Percentiles rank a stretch among this genome's conserved stretches.
These are phyloP conservation scores for Trichosporon coremiiforme DNA, from an alignment of 1,284 basidiomycete genomes.

Conservation along the genomic window DNA sequence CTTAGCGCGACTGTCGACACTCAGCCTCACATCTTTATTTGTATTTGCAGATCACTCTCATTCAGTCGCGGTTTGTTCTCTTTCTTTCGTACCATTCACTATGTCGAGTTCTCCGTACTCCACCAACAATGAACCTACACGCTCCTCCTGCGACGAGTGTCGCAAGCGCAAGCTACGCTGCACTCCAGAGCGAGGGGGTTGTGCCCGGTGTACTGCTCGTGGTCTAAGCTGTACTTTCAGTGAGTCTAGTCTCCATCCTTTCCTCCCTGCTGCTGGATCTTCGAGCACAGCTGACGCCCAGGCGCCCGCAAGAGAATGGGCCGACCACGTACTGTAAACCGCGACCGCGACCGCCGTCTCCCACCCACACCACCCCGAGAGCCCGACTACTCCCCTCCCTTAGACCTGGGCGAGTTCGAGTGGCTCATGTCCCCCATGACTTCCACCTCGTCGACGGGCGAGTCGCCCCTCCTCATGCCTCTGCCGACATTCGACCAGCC, in stretches of 20 bases:
- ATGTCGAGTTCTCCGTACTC: not conserved
- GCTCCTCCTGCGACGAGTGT: not conserved
- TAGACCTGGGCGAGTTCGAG: not conserved
- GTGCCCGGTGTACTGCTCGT: not conserved
- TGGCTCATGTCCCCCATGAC: not conserved
- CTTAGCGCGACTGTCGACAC: not conserved
- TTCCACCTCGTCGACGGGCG: not conserved
- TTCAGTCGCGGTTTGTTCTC: not conserved
- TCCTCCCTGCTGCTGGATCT: not conserved
- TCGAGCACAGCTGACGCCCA: not conserved
- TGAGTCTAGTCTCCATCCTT: not conserved
- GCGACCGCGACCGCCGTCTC: not conserved
- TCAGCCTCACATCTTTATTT: not conserved
- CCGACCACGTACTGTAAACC: constrained; percentile 1
- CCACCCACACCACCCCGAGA: too few species aligned
- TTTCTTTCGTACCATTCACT: not conserved
- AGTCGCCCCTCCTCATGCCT: not conserved
- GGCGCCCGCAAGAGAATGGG: not conserved
- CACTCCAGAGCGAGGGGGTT: not conserved
- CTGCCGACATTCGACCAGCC: not conserved
- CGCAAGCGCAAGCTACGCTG: constrained; percentile 10
- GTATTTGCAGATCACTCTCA: not conserved
- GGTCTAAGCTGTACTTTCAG: not conserved
- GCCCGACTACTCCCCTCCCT: not conserved
- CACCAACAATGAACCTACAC: not conserved